Conservation (phyloP, 2,329 filamentous ascomycete genomes). For the Botrytis elliptica region DNA sequence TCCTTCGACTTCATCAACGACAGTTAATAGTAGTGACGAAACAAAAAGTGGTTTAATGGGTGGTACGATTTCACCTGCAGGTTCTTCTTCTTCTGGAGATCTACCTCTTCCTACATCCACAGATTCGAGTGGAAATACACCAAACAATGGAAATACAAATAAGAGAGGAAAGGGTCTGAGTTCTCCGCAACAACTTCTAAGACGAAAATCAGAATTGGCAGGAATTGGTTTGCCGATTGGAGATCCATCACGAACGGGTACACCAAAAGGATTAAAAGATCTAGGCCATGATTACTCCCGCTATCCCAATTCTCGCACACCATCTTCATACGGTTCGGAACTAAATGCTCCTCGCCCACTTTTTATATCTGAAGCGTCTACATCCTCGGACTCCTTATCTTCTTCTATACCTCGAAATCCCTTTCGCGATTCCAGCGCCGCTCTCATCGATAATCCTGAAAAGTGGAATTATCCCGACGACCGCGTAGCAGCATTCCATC, state of each 20-base stretch:
- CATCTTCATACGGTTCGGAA: slow-evolving; percentile 5
- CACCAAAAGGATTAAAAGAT: slow-evolving; percentile 31
- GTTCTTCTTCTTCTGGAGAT: slow-evolving; percentile 29
- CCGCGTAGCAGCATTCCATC: slow-evolving; percentile 45
- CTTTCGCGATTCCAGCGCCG: slow-evolving; percentile 31
- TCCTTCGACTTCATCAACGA: slow-evolving; percentile 26
- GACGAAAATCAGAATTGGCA: slow-evolving; percentile 28
- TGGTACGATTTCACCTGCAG: slow-evolving; percentile 20
- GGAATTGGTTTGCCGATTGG: slow-evolving; percentile 18
- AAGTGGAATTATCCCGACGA: slow-evolving; percentile 48
- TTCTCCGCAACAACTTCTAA: slow-evolving; percentile 27
- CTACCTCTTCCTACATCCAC: slow-evolving; percentile 3
- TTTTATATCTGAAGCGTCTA: neutral
- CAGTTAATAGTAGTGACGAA: slow-evolving; percentile 25
- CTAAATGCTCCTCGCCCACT: neutral
- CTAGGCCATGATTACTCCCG: slow-evolving; percentile 38
- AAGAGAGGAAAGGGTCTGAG: slow-evolving; percentile 24
- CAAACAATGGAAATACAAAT: neutral
- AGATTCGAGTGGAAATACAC: slow-evolving; percentile 18
- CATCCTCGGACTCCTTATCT: slow-evolving; percentile 22
- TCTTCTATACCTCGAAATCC: slow-evolving; percentile 22
- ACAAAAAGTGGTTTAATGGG: slow-evolving; percentile 13
- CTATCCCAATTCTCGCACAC: slow-evolving; percentile 30
- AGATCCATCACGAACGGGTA: slow-evolving; percentile 16
- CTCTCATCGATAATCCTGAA: slow-evolving; percentile 34